Evolutionary conservation across 495 filamentous ascomycete genomes (phyloP), one percentile per base, ranked within the genome.

Genomic region (Barbatosphaeria neglecta): DNA sequence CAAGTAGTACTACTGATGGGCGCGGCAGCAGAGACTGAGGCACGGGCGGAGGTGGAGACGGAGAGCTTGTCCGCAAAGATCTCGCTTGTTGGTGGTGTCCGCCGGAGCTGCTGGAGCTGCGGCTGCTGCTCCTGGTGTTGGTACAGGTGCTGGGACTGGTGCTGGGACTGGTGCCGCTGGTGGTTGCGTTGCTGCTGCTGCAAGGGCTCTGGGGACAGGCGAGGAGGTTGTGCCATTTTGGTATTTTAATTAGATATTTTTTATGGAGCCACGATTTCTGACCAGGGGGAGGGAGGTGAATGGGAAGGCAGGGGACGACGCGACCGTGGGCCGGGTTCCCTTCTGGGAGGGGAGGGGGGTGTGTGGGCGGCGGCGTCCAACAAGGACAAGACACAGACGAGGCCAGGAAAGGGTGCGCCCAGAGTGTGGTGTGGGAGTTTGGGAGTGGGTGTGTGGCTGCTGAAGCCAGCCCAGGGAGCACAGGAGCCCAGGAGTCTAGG

Each of bases 181-280:
- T 46, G 44, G 50, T 55, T 58, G 60, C 50, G 53, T n/a, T n/a
- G n/a, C n/a, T n/a, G n/a, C n/a, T n/a, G n/a, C 51, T 45, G 55
- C 54, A 43, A 54, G 50, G 54, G 45, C 44, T 55, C 58, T 54
- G 58, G 50, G 56, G 56, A 22, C 22, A 15, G 39, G 39, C 39
- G 39, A 41, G 39, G 39, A 24, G 39, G 54, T 63, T 65, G 62
- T 59, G 62, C 62, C 62, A 65, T 65, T 55, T 50, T 65, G 62
- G 60, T 58, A 58, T 61, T 65, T 65, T 65, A 63, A 65, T 65
- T 65, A 61, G 60, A 59, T 54, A 58, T 61, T 46, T 62, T 63
- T 63, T 59, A 63, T 63, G 60, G 62, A 63, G 60, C 58, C 62
- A 58, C 56, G 58, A 63, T 63, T 62, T 57, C 59, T 58, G 43